Base-by-base conservation (phyloP, 2,329 filamentous ascomycete genomes). In the Alternaria viburni region DNA sequence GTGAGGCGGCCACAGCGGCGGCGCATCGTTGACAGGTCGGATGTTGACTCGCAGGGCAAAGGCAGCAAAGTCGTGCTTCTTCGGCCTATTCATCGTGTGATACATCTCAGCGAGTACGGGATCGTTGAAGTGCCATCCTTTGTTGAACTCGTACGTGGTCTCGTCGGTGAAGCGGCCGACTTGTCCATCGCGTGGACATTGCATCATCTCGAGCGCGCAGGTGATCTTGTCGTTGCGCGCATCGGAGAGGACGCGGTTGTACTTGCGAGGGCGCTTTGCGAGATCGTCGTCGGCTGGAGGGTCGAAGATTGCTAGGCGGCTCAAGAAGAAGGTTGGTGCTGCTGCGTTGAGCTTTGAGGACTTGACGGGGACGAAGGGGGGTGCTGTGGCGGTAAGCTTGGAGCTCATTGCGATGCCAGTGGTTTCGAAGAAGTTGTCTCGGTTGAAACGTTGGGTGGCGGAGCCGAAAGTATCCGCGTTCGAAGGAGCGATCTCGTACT, bases 161-260 rank as follows among this genome's bases (percentile, higher is more conserved):
- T 36, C 19, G 2, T 17, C 12, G 6, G 43, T 49, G 19, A 36
- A 57, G 28, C 54, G 43, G 28, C 54, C 54, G 26, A 57, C 28
- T 25, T 57, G 44, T 36, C 44, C 43, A 13, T 57, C 44, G 11
- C 17, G 26, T 12, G 54, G 54, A 5, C 11, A 23, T 5, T 15
- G 26, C 26, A 47, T 11, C 44, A 57, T 57, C 4, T 7, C 28
- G 17, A 36, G 5, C 17, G 28, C 17, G 10, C 13, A 4, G 13
- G 54, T 57, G 23, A 26, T 57, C 4, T 36, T 57, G 17, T 36
- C 26, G 5, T 36, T 28, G 44, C 26, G 19, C 26, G 26, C 54
- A 8, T 55, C 10, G 19, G 28, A 11, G 6, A 57, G 41, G 13
- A 57, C 11, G 19, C 46, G 43, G 7, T 30, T 51, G 7, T 6